Percentiles rank a stretch among this genome's conserved stretches.
These are phyloP conservation scores for Rhodocollybia butyracea DNA, from an alignment of 768 basidiomycete species.

Conservation along the genomic window DNA sequence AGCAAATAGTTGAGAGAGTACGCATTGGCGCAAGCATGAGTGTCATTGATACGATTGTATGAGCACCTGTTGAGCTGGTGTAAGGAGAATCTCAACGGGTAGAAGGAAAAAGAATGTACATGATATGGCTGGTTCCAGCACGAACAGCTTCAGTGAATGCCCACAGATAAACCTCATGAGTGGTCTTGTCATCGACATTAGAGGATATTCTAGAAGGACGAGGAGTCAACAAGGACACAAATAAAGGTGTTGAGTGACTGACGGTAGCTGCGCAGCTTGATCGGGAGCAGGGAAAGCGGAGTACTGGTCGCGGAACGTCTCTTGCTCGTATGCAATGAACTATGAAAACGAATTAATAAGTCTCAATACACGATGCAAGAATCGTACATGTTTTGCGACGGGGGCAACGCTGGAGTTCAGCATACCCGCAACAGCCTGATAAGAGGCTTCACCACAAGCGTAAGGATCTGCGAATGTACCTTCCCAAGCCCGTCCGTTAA, in stretches of 20 bases:
- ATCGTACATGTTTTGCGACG: constrained; percentile 31
- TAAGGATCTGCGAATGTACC: constrained; percentile 35
- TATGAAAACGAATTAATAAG: not conserved
- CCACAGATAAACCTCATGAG: constrained; percentile 30
- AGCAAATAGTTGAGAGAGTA: constrained; percentile 38
- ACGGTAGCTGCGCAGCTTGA: not conserved
- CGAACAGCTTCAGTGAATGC: constrained; percentile 25
- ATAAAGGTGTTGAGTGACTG: not conserved
- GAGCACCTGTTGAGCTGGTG: constrained; percentile 12
- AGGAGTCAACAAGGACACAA: constrained; percentile 7
- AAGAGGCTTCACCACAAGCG: constrained; percentile 32
- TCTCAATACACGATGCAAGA: no score
- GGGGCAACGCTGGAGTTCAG: constrained; percentile 36
- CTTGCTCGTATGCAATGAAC: constrained; percentile 21
- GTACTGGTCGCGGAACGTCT: constrained; percentile 18
- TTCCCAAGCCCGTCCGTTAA: constrained; percentile 9
- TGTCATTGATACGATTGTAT: constrained; percentile 35
- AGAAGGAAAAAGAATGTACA: no score
- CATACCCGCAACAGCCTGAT: constrained; percentile 35
- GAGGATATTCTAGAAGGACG: constrained; percentile 17
- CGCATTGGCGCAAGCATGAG: constrained; percentile 45
- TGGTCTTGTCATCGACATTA: constrained; percentile 39
- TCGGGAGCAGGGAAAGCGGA: not conserved
- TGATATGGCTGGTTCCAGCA: constrained; percentile 29
- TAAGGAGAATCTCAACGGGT: constrained; percentile 16